A percentile compares a stretch with the other conserved stretches of the same genome.
These are phyloP conservation scores for Phytophthora sojae DNA, from an alignment of 352 stramenopile species.

Conservation along the genomic window DNA sequence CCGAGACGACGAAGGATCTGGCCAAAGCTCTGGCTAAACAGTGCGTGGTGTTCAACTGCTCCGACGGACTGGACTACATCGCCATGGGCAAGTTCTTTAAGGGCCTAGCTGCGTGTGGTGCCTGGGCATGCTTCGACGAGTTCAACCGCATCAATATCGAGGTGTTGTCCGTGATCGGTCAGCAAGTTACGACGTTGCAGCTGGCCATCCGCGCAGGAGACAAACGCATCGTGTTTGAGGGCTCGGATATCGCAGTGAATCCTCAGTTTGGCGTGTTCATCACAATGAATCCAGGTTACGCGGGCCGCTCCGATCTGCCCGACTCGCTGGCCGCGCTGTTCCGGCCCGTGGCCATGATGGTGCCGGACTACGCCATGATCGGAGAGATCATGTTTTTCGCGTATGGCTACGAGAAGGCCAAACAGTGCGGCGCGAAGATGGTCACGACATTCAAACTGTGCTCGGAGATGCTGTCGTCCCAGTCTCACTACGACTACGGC, in stretches of 20 bases:
- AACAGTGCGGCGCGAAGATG: constrained; percentile 95
- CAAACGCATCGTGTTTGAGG: constrained; percentile 94
- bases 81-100: constrained; percentile 96
- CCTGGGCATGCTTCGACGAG: constrained; percentile 97
- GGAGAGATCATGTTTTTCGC: constrained; percentile 97
- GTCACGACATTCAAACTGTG: constrained; percentile 97
- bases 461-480: constrained; percentile 94
- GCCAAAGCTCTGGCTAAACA: constrained; percentile 95
- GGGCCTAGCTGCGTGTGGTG: constrained; percentile 91
- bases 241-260: constrained; percentile 94
- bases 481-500: constrained; percentile 97
- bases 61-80: constrained; percentile 95
- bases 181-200: constrained; percentile 88
- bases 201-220: constrained; percentile 89
- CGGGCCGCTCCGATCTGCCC: constrained; percentile 93
- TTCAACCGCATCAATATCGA: constrained; percentile 98
- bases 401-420: constrained; percentile 94
- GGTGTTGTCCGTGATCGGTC: constrained; percentile 86
- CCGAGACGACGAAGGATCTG: constrained; percentile 94
- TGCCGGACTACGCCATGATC: constrained; percentile 96
- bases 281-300: constrained; percentile 97
- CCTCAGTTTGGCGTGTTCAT: constrained; percentile 96
- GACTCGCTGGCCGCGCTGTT: constrained; percentile 96
- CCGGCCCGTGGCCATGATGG: constrained; percentile 97
- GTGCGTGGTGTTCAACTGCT: constrained; percentile 97